Base-by-base conservation (phyloP, 805 yeast genomes). In the Zygotorulaspora chibaensis region DNA sequence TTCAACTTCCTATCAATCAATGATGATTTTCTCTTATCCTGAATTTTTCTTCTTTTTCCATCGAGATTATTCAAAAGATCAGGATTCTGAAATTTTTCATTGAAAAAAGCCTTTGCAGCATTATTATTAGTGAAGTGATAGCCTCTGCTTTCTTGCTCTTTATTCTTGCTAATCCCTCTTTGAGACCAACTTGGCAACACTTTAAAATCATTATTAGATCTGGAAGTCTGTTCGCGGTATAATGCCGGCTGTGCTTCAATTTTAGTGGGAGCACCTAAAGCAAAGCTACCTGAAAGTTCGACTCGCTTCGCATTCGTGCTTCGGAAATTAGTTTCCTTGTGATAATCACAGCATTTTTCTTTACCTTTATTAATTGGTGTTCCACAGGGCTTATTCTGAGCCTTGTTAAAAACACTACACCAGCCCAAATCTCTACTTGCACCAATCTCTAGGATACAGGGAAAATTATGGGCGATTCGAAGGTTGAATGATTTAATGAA, bases 371-470 rank as follows among this genome's bases (percentile, higher is more conserved):
- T 80, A 3, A 89, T 76, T 34, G 86, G 82, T 4, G 75, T 69
- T 9, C 67, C 68, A 65, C 98, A 90, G 7, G 62, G 56, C 5
- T 66, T 59, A 12, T 82, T 81, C 27, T 72, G 77, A 35, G 68
- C 65, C 26, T 72, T 76, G 11, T 68, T 58, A 2, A 69, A 53
- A 10, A 74, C 72, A n/a, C 68, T 63, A 62, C 99, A 91, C 44
- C 70, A 69, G 0, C 86, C 95, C 39, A 84, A 74, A 57, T 87
- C 78, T 47, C 75, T 73, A 16, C 88, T 71, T 29, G 74, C 70
- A 0, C 96, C 99, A 43, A 91, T 73, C 55, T 87, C 95, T 4
- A 90, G 42, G 1, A 91, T 67, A 27, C 77, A 71, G 43, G 76
- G 72, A 25, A 66, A 66, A 20, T 69, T 72, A 41, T 77, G 76